Evolutionary conservation across 306 rosid species (phyloP), one percentile per base, ranked within the genome.

Genomic region (Rosa chinensis): DNA sequence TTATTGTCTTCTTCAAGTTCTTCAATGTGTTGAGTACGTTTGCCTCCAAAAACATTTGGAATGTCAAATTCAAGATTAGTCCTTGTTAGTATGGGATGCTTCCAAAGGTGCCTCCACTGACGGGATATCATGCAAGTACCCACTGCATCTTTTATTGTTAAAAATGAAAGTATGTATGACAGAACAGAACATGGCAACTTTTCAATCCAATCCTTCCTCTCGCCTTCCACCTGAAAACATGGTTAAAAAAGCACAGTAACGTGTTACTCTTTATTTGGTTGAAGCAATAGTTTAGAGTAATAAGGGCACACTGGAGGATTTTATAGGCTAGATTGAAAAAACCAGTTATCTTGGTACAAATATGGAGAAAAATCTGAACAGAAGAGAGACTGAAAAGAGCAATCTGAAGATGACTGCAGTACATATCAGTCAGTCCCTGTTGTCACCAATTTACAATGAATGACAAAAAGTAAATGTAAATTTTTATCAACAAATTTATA

Each of bases 101-200:
- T 16, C 70, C 70, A 64, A 14, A 63, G 42, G 68, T 63, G 42
- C 42, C 68, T 63, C 68, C 68, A 63, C 12, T 39, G 43, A 63
- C 1, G 14, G 23, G 12, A 66, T 39, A 66, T 17, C 71, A 66
- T 35, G 69, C 69, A 16, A 3, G 49, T 40, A 39, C 18, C 48
- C 28, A 18, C 72, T 67, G 72, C 72, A 39, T 67, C 72, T 40
- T 39, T 67, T 40, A 39, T 67, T 20, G 72, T 39, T 20, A 39
- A 40, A 18, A 39, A 39, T 66, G 72, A 66, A 37, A 66, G 12
- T 17, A 66, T 39, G 18, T 20, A 39, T 18, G 43, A 43, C 2
- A 66, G 72, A 66, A 66, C 16, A 43, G 10, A 66, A 39, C 8
- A 17, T 13, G 72, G 72, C 23, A 66, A 66, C 48, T 39, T 18